Evolutionary conservation across 495 filamentous ascomycete genomes (phyloP), one percentile per base, ranked within the genome.

Genomic region (Pyronema omphalodes): DNA sequence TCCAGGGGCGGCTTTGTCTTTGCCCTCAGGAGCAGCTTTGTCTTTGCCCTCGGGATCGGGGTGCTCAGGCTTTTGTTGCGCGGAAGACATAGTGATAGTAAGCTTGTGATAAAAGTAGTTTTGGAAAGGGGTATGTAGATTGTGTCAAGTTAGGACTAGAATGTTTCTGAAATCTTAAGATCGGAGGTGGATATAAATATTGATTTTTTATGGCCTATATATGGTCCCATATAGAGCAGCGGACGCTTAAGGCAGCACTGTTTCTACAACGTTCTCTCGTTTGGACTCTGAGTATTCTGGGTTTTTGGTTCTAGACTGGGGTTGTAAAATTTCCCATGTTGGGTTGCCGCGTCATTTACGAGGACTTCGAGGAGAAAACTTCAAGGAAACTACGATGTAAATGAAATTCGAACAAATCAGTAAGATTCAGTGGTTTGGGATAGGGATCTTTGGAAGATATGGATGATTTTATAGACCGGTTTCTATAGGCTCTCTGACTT

Each of bases 31-130:
- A 37, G 72, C 70, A 12, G 74, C 74, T 45, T 78, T 70, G 43
- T 77, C 76, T 5, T 67, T 71, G 23, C 64, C 66, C 57, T 70
- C 71, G 44, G 70, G 65, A 37, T 72, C 70, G n/a, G 74, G 74
- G 12, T 50, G 23, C 29, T 50, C 23, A 5, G 8, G 47, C 3
- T 12, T 34, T 8, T n/a, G 47, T 12, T 50, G 11, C 36, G 34
- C 6, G 44, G 2, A 1, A n/a, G 44, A 47, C 44, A 47, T 47
- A 3, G 3, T 19, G 11, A 19, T 15, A 47, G 14, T 47, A 41
- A 12, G 39, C n/a, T 41, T 41, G 39, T 12, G 15, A 12, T 41
- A 12, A 17, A 17, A 17, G 11, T 41, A 12, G 9, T 9, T 3
- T 47, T 17, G 44, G 44, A 47, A 15, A 15, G 23, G 2, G 18